phyloP scores from a whole-genome alignment of 768 basidiomycete species.

The Termitomyces sp. region DNA sequence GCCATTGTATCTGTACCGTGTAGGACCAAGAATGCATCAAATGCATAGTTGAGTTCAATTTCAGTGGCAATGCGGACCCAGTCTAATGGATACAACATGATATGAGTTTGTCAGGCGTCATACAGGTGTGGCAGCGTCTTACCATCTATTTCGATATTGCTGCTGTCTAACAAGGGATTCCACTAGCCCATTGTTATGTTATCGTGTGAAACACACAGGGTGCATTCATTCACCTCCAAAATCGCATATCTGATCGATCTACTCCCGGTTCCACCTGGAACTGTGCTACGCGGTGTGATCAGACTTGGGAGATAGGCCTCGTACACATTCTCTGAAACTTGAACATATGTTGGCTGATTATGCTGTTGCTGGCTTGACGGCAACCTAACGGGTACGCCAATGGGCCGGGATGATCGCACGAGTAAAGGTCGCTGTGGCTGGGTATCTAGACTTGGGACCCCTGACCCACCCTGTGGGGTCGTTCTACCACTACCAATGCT shows the following conservation, averaged over 20 bases:
- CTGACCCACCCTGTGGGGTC: constrained; percentile 36
- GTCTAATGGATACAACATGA: constrained; percentile 41
- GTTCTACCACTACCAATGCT: constrained; percentile 57
- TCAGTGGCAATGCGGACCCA: constrained; percentile 91
- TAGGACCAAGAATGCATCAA: constrained; percentile 88
- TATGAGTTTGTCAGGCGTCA: constrained; percentile 1
- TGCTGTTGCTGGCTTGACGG: constrained; percentile 23
- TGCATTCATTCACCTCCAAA: constrained; percentile 54
- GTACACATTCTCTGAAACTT: constrained; percentile 61
- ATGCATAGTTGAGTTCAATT: constrained; percentile 89
- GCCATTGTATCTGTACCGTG: constrained; percentile 94
- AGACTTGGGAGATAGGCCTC: constrained; percentile 73
- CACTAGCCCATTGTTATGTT: constrained; percentile 47
- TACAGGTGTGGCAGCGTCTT: constrained; percentile 6
- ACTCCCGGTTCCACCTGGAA: constrained; percentile 54
- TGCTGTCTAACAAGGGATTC: constrained; percentile 84
- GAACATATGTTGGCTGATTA: constrained; percentile 39
- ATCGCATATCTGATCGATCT: constrained; percentile 86
- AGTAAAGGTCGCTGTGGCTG: constrained; percentile 39
- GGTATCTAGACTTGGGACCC: constrained; percentile 18
- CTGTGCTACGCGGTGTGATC: constrained; percentile 71
- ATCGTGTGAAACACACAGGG: constrained; percentile 8
- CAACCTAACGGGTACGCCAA: constrained; percentile 44
- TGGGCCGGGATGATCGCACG: constrained; percentile 71
- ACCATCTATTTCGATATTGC: constrained; percentile 85